Evolutionary conservation across 805 yeast species (phyloP).

Genomic region (Nakazawaea wyomingensis): DNA sequence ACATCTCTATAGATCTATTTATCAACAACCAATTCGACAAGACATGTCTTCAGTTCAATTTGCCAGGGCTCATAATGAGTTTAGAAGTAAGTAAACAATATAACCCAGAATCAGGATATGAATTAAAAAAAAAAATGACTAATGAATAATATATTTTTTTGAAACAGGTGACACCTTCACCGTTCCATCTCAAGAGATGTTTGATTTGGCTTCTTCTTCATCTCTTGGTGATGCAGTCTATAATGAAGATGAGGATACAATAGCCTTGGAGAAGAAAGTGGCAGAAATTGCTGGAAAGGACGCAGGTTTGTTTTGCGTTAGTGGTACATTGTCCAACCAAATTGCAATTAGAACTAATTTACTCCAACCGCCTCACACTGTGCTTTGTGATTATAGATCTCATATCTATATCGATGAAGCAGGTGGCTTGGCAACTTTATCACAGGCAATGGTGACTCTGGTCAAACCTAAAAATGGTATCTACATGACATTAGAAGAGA

Average conservation of each 20-base stretch:
- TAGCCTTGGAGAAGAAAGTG: constrained; percentile 56
- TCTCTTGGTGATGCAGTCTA: constrained; percentile 87
- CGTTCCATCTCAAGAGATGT: constrained; percentile 73
- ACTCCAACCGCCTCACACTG: constrained; percentile 77
- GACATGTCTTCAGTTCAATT: constrained; percentile 1
- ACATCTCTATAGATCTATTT: too few species aligned
- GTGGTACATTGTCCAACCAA: constrained; percentile 91
- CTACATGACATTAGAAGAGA: constrained; percentile 77
- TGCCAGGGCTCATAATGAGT: constrained; percentile 37
- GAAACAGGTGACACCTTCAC: constrained; percentile 69
- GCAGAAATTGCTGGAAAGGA: constrained; percentile 71
- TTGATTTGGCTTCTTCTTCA: constrained; percentile 49
- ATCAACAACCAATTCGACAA: background rate
- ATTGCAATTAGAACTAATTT: constrained; percentile 73
- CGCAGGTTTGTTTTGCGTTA: constrained; percentile 75
- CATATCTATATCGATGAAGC: constrained; percentile 85
- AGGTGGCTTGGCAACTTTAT: constrained; percentile 82
- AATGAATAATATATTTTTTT: too few species aligned
- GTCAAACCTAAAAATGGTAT: constrained; percentile 72
- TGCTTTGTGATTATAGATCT: constrained; percentile 79
- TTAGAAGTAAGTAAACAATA: constrained; percentile 39
- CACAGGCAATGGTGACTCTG: constrained; percentile 88
- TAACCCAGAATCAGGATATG: too few species aligned
- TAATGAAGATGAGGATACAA: constrained; percentile 71
- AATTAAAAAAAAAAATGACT: background rate